Conservation (phyloP, 805 yeast species). For the Ogataea glucozyma region DNA sequence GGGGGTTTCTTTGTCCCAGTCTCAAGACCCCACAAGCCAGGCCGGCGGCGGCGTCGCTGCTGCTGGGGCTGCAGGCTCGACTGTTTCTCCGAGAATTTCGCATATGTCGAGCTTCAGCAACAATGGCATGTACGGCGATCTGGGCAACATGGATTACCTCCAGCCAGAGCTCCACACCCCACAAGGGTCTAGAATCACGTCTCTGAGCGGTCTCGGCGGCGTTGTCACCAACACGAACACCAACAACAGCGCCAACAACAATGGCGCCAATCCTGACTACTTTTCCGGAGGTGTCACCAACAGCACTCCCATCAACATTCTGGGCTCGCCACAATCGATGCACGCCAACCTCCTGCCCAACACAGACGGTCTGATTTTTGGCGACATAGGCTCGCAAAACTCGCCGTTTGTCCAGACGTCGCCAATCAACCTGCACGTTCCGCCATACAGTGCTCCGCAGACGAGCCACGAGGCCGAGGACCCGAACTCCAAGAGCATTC, state of each 20-base stretch:
- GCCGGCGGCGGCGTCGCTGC: no score
- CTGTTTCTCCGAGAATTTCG: slow-evolving; percentile 19
- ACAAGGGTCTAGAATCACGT: slow-evolving; percentile 7
- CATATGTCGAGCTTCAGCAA: slow-evolving; percentile 19
- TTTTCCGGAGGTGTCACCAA: not conserved
- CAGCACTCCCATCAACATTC: slow-evolving; percentile 8
- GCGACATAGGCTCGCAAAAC: slow-evolving; percentile 19
- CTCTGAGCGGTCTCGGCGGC: slow-evolving; percentile 1
- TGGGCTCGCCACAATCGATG: slow-evolving; percentile 10
- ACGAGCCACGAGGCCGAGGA: slow-evolving; percentile 16
- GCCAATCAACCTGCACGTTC: slow-evolving; percentile 15
- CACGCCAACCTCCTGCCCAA: slow-evolving; percentile 4
- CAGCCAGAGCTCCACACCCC: slow-evolving; percentile 8
- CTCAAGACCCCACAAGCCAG: no score
- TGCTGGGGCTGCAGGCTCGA: no score
- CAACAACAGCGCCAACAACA: not conserved
- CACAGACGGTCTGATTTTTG: slow-evolving; percentile 12
- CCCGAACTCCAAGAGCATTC: slow-evolving; percentile 7
- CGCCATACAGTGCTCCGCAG: slow-evolving; percentile 7
- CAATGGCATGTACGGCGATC: slow-evolving; percentile 12
- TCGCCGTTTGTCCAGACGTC: slow-evolving; percentile 21
- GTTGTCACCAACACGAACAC: no score
- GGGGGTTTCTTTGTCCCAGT: no score
- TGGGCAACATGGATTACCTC: slow-evolving; percentile 11
- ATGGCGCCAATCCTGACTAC: slow-evolving; percentile 1